phyloP scores from a whole-genome alignment of 2,329 filamentous ascomycete species.

The Aspergillus tubingensis region DNA sequence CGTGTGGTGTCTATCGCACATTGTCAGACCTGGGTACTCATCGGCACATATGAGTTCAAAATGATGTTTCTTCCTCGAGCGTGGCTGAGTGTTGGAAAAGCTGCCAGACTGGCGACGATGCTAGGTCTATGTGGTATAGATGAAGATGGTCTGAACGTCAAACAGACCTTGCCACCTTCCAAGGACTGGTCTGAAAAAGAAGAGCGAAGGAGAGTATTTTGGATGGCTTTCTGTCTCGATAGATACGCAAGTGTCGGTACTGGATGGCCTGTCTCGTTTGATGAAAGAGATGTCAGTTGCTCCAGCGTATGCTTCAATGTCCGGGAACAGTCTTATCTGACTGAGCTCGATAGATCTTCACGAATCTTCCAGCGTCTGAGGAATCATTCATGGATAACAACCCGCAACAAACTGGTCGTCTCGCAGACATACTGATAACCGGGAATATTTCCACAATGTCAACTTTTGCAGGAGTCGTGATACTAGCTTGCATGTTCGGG shows the following conservation, averaged over 20 bases:
- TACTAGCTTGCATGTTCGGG: constrained; percentile 88
- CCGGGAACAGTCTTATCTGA: constrained; percentile 20
- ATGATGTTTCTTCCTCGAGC: constrained; percentile 96
- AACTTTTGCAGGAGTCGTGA: constrained; percentile 74
- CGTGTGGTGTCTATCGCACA: constrained; percentile 82
- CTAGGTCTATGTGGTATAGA: constrained; percentile 89
- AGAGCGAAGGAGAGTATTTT: constrained; percentile 88
- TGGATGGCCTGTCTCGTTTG: constrained; percentile 93
- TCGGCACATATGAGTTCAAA: constrained; percentile 89
- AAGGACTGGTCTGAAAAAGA: constrained; percentile 94
- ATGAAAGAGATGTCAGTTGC: constrained; percentile 73
- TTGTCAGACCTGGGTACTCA: constrained; percentile 78
- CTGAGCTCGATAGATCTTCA: constrained; percentile 62
- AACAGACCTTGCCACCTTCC: constrained; percentile 82
- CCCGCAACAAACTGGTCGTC: constrained; percentile 68
- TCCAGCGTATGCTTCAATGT: background rate
- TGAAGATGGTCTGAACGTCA: constrained; percentile 79
- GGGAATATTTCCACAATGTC: constrained; percentile 74
- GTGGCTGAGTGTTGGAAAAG: constrained; percentile 87
- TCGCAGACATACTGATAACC: constrained; percentile 59
- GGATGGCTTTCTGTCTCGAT: constrained; percentile 89
- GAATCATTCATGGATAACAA: constrained; percentile 81
- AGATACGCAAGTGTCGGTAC: constrained; percentile 94
- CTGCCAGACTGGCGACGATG: constrained; percentile 83
- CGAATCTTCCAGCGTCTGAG: constrained; percentile 79